Evolutionary conservation across 2,329 filamentous ascomycete genomes (phyloP), one percentile per base, ranked within the genome.

Genomic region (Microcyclospora pomicola): DNA sequence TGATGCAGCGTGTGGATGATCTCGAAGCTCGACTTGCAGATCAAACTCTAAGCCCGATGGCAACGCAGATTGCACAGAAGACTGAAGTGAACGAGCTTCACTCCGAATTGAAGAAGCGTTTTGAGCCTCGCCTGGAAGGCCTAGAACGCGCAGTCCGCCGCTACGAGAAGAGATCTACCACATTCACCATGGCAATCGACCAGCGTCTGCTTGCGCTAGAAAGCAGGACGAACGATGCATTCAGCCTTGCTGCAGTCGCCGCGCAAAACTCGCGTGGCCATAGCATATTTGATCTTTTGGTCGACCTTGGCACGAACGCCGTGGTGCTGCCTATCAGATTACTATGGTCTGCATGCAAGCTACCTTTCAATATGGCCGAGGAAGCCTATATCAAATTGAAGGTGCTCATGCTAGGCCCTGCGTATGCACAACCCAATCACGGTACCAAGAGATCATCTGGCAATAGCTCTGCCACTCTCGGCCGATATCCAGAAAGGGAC

Each of bases 101-200:
- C 2, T 59, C 70, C 27, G 74, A 77, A 34, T 55, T 94, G 27
- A 59, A 68, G 3, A 69, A 69, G 41, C 76, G 84, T 27, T 60
- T 95, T 4, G 75, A 82, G 34, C 80, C 84, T 0, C 85, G 95
- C 42, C 69, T 96, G 5, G 87, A 95, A 50, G 83, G 85, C 0
- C 66, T 96, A 27, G 91, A 86, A 50, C 78, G 88, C 34, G 87
- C 88, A 3, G 81, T 96, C 33, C 74, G 88, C 14, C 77, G 85
- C 28, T 94, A 94, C 51, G 88, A 96, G 63, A 95, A 93, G 63
- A 82, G 86, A 50, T 77, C 81, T 4, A 80, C 80, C 0, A 67
- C 87, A 6, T 72, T 86, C 19, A 72, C 82, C 9, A 70, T 80
- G 38, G 80, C 88, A 52, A 83, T 78, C 2, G 85, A 94, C 46